Evolutionary conservation across 768 basidiomycete genomes (phyloP), one percentile per base, ranked within the genome.

Genomic region (Chalciporus chontae): DNA sequence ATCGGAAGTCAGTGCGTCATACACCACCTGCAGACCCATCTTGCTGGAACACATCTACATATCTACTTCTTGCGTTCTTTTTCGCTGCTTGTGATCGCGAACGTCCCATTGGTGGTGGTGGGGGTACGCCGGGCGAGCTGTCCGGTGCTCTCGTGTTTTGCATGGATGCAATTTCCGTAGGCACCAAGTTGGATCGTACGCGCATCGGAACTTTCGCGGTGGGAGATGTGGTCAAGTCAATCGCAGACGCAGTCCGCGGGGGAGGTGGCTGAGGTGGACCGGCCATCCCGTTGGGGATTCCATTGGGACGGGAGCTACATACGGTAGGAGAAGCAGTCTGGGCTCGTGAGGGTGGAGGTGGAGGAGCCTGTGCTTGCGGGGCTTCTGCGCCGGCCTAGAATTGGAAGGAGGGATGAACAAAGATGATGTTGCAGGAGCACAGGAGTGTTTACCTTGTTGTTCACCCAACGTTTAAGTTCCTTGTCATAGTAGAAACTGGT

Each of bases 381-480:
- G 72, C 59, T 52, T 80, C 82, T 14, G 70, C 64, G 34, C 80
- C 81, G 52, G 70, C 78, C 89, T 91, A 40, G 7, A 41, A 26
- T 8, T 8, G 26, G 18, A 27, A 47, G 15, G 1, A 57, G 51
- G 18, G 43, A 55, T 14, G 17, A 24, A 36, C 7, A 34, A 38
- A 29, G 4, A 26, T 2, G n/a, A 31, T 13, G 29, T 31, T 31
- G 29, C 19, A 27, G 31, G 19, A 36, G 40, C 8, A 17, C 40
- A 43, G 24, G 23, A 49, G 44, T 18, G 8, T 65, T 26, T 52
- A 91, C 93, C 73, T 87, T 93, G 70, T 88, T 94, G 67, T 96
- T 94, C 23, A 99, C 85, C 96, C 96, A 99, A 54, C 87, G 81
- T 66, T 94, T 94, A 52, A 86, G 77, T n/a, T 96, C 93, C 60